Base-by-base conservation (phyloP, 495 filamentous ascomycete species). In the Parmelia sp. region DNA sequence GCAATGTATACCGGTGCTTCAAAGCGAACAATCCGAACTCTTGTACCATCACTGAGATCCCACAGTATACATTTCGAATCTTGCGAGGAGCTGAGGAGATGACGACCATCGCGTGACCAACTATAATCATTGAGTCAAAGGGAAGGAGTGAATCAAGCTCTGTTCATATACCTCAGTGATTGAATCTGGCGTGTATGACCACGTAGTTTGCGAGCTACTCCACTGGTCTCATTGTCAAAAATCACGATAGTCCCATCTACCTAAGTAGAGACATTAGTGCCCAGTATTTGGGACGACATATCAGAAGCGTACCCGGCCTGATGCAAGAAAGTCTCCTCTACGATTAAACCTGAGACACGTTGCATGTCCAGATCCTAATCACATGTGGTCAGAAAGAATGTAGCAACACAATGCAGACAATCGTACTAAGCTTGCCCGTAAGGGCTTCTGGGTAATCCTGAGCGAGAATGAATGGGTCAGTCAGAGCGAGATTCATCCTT, bases 151-250 rank as follows among this genome's bases (percentile, higher is more conserved):
- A 37, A 19, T 44, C 33, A 12, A 31, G n/a, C 33, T 35, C 9
- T 0, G 6, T 23, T 33, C 4, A 42, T 33, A 39, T 75, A 81
- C 83, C 83, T 87, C 27, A 97, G 73, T 17, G 90, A 94, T 65
- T 94, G 91, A 47, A 97, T 90, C 70, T 94, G 91, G 65, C 88
- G 81, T 23, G 89, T 93, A 76, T 99, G 94, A 10, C 94, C 94
- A 60, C 90, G 84, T 40, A 97, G 80, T 74, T 97, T 97, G 62
- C 91, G 87, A 47, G 94, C 94, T 23, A 97, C 88, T 44, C 93
- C 92, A 79, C 92, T 94, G 35, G 95, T 97, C 72, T 97, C 95
- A 49, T 97, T 82, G 72, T 99, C 94, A 79, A 96, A 99, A 60
- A 99, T 89, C 40, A 96, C 88, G 55, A 97, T 88, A 21, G 88